phyloP scores from a whole-genome alignment of 805 yeast genomes.

The Pichia phayaonensis region DNA sequence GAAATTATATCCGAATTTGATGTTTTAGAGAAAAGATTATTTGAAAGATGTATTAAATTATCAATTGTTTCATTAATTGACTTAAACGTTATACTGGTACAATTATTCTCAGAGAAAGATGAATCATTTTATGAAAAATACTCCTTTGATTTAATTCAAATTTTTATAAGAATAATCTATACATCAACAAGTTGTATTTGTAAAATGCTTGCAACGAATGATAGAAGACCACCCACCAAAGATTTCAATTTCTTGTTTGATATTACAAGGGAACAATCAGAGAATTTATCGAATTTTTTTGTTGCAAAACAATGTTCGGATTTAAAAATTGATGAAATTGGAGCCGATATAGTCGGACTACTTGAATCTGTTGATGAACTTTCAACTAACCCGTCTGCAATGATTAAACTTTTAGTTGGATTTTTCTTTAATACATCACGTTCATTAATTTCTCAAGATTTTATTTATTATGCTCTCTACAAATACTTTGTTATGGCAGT shows the following conservation, averaged over 20 bases:
- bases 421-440: constrained; percentile 26
- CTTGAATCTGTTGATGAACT: constrained; percentile 11
- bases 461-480: constrained; percentile 22
- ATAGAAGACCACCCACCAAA: neutral
- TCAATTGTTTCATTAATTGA: constrained; percentile 16
- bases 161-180: constrained; percentile 15
- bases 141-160: constrained; percentile 20
- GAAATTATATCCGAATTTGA: constrained; percentile 10
- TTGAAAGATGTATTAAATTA: constrained; percentile 13
- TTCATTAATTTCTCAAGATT: constrained; percentile 21
- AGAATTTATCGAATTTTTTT: constrained; percentile 4
- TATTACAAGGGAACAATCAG: constrained; percentile 3
- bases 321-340: neutral
- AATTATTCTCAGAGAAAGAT: constrained; percentile 6
- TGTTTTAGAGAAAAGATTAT: constrained; percentile 12
- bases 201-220: constrained; percentile 6
- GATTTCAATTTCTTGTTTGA: constrained; percentile 8
- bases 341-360: constrained; percentile 1
- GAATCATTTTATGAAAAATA: constrained; percentile 11
- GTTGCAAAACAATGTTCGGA: constrained; percentile 1
- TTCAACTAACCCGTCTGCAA: constrained; percentile 13
- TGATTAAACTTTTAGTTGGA: constrained; percentile 20
- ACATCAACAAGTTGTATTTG: constrained; percentile 14
- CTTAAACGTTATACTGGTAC: constrained; percentile 14
- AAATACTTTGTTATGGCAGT: constrained; percentile 17